Evolutionary conservation across 495 filamentous ascomycete species (phyloP).

Genomic region (Annulohypoxylon moriforme): DNA sequence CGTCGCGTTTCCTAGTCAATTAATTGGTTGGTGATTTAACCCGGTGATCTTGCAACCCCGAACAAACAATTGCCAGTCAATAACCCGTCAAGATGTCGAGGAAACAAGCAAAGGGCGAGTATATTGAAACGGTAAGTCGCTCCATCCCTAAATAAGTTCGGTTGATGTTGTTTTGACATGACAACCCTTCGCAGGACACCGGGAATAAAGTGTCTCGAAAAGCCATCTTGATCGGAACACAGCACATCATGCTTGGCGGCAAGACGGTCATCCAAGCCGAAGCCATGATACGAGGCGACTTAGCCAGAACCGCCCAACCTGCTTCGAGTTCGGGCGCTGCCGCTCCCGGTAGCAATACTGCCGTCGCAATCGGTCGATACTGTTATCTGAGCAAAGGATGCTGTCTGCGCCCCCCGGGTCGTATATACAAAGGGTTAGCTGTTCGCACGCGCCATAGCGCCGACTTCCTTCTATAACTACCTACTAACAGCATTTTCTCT

Average conservation of each 20-base stretch:
- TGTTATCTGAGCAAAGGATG: slow-evolving; percentile 81
- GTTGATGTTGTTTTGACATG: slow-evolving; percentile 5
- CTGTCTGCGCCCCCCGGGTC: slow-evolving; percentile 79
- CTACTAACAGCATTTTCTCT: slow-evolving; percentile 1
- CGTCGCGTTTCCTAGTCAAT: neutral
- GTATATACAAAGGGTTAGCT: slow-evolving; percentile 72
- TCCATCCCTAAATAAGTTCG: neutral
- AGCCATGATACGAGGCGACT: slow-evolving; percentile 91
- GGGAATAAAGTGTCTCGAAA: slow-evolving; percentile 98
- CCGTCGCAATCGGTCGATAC: slow-evolving; percentile 89
- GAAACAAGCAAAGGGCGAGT: slow-evolving; percentile 84
- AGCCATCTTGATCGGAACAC: slow-evolving; percentile 88
- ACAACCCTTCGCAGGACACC: slow-evolving; percentile 73
- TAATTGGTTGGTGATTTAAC: too few species aligned
- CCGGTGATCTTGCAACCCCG: neutral
- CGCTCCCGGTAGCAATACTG: slow-evolving; percentile 62
- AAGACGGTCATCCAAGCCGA: slow-evolving; percentile 94
- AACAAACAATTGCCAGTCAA: neutral
- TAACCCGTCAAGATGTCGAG: slow-evolving; percentile 71
- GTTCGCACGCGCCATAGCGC: neutral
- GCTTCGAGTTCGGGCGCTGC: slow-evolving; percentile 52
- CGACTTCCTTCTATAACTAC: neutral
- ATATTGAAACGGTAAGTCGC: slow-evolving; percentile 87
- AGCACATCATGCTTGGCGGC: slow-evolving; percentile 96
- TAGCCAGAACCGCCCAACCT: slow-evolving; percentile 67